A percentile compares a stretch with the other conserved stretches of the same genome.
Evolutionary conservation across 306 rosid species (phyloP).

Genomic region (Prunus davidiana): DNA sequence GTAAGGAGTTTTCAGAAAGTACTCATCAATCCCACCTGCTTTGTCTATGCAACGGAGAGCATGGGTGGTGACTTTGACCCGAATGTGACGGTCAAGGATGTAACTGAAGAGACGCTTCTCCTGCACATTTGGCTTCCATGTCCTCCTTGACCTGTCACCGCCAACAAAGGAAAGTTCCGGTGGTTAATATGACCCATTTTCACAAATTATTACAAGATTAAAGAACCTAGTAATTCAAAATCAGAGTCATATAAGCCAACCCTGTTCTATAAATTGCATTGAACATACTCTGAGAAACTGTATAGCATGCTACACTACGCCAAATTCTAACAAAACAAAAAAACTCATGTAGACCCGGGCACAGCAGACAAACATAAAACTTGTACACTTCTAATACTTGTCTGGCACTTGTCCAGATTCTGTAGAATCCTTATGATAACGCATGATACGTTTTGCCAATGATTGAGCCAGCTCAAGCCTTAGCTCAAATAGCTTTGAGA

Average conservation of each 20-base stretch:
- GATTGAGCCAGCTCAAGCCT: neutral
- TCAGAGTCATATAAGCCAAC: neutral
- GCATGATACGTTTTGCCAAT: neutral
- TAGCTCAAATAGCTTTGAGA: neutral
- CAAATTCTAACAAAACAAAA: neutral
- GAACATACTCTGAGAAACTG: neutral
- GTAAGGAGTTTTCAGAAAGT: constrained; percentile 89
- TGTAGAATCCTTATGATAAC: neutral
- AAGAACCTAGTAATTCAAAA: constrained; percentile 15
- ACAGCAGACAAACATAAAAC: neutral
- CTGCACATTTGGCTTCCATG: constrained; percentile 95
- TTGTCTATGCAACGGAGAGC: constrained; percentile 93
- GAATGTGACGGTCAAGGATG: constrained; percentile 76
- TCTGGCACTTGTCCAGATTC: neutral
- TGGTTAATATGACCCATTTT: neutral
- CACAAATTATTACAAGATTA: neutral
- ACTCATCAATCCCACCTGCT: constrained; percentile 94
- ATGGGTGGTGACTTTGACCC: constrained; percentile 85
- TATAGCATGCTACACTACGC: neutral
- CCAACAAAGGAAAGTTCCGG: constrained; percentile 17
- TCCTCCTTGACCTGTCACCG: constrained; percentile 67
- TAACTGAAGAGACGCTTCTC: constrained; percentile 92
- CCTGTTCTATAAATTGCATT: neutral
- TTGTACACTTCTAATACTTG: neutral
- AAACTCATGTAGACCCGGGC: neutral